Evolutionary conservation across 2,329 filamentous ascomycete species (phyloP).

Genomic region (Fusarium drepaniforme): DNA sequence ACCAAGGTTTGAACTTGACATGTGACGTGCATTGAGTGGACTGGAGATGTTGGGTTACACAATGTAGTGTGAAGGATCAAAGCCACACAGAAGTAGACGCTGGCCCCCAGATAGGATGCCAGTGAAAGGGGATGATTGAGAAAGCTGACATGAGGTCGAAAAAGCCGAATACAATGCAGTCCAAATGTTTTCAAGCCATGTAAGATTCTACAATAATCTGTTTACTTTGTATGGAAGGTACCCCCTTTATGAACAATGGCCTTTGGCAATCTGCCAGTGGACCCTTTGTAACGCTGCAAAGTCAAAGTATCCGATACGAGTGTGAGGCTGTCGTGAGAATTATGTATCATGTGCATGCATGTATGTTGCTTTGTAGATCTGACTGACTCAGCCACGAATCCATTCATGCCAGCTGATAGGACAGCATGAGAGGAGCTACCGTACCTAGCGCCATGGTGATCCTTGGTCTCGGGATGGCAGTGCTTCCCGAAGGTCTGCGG

Average conservation of each 20-base stretch:
- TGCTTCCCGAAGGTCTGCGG: slow-evolving; percentile 1
- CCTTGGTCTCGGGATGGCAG: slow-evolving; percentile 10
- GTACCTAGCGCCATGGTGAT: not conserved
- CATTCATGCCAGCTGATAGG: not conserved
- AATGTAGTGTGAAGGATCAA: not conserved
- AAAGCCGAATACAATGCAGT: slow-evolving; percentile 43
- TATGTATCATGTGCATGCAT: slow-evolving; percentile 2
- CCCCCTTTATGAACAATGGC: not conserved
- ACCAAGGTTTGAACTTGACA: not conserved
- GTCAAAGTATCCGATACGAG: slow-evolving; percentile 4
- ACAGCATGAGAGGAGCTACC: not conserved
- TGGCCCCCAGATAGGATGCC: slow-evolving; percentile 46
- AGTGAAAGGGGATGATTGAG: slow-evolving; percentile 34
- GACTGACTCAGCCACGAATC: slow-evolving; percentile 1
- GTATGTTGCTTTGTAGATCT: slow-evolving; percentile 7
- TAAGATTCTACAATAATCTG: not conserved
- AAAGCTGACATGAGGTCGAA: slow-evolving; percentile 39
- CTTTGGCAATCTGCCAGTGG: not conserved
- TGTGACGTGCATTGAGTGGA: slow-evolving; percentile 4
- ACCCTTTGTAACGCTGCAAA: not conserved
- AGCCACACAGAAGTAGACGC: slow-evolving; percentile 4
- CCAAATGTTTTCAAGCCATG: not conserved
- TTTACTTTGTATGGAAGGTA: not conserved
- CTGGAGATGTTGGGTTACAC: not conserved
- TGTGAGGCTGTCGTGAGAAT: slow-evolving; percentile 9